Conservation (phyloP, 306 rosid genomes). For the Sicyos edulis region DNA sequence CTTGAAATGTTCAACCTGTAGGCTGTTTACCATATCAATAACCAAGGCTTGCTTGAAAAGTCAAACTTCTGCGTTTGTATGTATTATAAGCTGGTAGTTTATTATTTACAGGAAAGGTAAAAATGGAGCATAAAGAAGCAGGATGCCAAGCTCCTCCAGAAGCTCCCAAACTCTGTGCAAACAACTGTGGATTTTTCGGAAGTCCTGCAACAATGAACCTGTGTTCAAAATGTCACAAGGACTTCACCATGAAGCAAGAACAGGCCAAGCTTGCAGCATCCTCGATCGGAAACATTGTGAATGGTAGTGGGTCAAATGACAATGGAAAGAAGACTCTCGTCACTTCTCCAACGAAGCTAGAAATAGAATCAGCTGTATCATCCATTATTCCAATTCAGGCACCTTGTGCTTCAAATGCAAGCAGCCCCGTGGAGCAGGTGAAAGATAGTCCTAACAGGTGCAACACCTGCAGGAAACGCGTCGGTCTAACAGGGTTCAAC, state of each 20-base stretch:
- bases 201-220: constrained; percentile 45
- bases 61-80: too few relatives aligned
- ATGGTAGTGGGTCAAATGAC: constrained; percentile 28
- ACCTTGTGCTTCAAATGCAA: constrained; percentile 15
- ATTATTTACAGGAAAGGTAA: constrained; percentile 24
- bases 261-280: constrained; percentile 37
- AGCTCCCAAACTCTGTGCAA: constrained; percentile 45
- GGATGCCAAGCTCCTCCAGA: constrained; percentile 46
- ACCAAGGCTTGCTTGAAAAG: background rate
- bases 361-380: constrained; percentile 6
- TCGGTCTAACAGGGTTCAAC: constrained; percentile 39
- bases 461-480: constrained; percentile 35
- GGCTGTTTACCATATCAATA: background rate
- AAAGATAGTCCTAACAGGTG: constrained; percentile 33
- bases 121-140: constrained; percentile 42
- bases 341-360: constrained; percentile 15
- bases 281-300: constrained; percentile 31
- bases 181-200: constrained; percentile 45
- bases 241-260: constrained; percentile 33
- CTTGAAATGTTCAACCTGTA: background rate
- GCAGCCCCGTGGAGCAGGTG: constrained; percentile 29
- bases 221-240: constrained; percentile 51
- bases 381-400: constrained; percentile 22
- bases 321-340: constrained; percentile 14
- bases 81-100: background rate